phyloP scores from a whole-genome alignment of 2,329 filamentous ascomycete genomes.

The Arthrobotrys musiformis region DNA sequence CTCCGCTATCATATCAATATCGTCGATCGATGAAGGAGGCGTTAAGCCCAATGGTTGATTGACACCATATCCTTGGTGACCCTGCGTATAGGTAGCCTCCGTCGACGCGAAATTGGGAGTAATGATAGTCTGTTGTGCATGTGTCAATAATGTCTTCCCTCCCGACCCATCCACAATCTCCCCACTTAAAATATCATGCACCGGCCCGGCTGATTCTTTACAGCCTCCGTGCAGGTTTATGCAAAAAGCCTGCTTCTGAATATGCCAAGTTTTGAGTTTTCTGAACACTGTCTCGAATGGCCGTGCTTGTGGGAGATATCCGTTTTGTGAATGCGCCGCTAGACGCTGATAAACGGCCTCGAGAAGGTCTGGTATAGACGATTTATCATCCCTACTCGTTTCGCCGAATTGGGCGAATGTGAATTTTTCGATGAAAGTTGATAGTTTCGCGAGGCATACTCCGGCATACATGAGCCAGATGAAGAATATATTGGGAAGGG shows the following conservation, averaged over 20 bases:
- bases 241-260: conserved; percentile 17
- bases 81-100: background rate
- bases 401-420: background rate
- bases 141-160: background rate
- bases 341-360: background rate
- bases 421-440: conserved; percentile 7
- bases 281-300: conserved; percentile 12
- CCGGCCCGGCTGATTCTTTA: background rate
- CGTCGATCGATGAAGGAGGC: background rate
- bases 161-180: background rate
- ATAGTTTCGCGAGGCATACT: conserved; percentile 11
- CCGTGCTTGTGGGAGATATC: conserved; percentile 14
- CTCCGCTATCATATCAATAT: background rate
- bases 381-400: background rate
- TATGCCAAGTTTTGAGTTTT: conserved; percentile 12
- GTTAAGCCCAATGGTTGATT: background rate
- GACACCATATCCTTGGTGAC: background rate
- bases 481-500: conserved; percentile 7
- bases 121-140: too few relatives aligned
- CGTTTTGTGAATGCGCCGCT: conserved; percentile 8
- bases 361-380: conserved; percentile 2
- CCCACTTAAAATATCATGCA: conserved; percentile 7
- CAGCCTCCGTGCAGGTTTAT: conserved; percentile 10
- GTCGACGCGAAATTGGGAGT: background rate
- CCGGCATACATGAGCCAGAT: conserved; percentile 10